These are phyloP conservation scores for Ogataea trehaloabstinens DNA, from an alignment of 805 yeast species.

Conservation along the genomic window DNA sequence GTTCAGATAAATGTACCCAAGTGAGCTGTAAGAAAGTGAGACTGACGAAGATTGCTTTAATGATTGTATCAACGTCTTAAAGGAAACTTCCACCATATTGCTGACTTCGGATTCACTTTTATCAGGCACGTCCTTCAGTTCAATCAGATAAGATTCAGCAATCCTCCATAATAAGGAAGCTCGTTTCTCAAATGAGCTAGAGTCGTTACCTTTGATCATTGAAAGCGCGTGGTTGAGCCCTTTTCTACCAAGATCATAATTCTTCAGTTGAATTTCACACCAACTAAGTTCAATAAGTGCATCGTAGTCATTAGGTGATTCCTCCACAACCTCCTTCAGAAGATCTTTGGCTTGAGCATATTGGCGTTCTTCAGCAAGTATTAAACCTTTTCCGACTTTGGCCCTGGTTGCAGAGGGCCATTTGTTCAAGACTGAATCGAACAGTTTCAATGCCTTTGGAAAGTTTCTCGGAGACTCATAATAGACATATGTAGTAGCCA, in stretches of 20 bases:
- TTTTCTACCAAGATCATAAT: conserved; percentile 49
- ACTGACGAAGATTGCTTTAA: conserved; percentile 60
- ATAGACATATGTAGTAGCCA: conserved; percentile 78
- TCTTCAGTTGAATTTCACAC: conserved; percentile 62
- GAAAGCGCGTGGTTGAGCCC: conserved; percentile 45
- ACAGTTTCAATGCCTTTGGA: conserved; percentile 67
- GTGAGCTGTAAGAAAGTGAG: conserved; percentile 78
- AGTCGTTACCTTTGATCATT: conserved; percentile 47
- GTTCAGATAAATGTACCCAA: conserved; percentile 71
- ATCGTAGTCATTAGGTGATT: conserved; percentile 50
- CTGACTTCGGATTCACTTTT: conserved; percentile 20
- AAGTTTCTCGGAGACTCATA: conserved; percentile 90
- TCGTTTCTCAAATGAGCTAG: conserved; percentile 50
- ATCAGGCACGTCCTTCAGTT: conserved; percentile 18
- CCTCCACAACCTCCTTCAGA: conserved; percentile 48
- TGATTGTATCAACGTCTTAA: conserved; percentile 55
- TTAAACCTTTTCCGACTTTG: conserved; percentile 76
- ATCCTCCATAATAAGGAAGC: conserved; percentile 71
- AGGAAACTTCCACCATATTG: conserved; percentile 45
- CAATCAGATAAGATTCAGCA: conserved; percentile 59
- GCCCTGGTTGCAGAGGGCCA: conserved; percentile 50
- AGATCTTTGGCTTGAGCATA: conserved; percentile 52
- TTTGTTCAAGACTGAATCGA: conserved; percentile 53
- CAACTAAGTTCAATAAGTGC: conserved; percentile 75
- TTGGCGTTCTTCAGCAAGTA: conserved; percentile 64